Conservation (phyloP, 805 yeast genomes). For the Candida boidinii region DNA sequence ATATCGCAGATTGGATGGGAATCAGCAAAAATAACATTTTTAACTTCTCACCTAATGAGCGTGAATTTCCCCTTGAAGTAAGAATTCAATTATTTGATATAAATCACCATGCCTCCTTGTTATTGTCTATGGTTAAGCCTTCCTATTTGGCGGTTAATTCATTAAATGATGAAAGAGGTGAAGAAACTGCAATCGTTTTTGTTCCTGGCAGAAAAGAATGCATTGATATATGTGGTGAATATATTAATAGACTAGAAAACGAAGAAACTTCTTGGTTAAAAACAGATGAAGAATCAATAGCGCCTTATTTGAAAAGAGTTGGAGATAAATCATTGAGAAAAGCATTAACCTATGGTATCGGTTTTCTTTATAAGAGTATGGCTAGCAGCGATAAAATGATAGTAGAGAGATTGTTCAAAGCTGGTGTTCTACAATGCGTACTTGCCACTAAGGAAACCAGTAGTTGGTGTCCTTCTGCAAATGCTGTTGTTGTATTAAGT, state of each 20-base stretch:
- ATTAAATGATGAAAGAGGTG: slow-evolving; percentile 57
- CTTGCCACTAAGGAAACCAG: slow-evolving; percentile 55
- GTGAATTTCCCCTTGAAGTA: slow-evolving; percentile 49
- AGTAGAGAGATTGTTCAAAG: slow-evolving; percentile 42
- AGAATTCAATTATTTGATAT: slow-evolving; percentile 41
- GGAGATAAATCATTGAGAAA: slow-evolving; percentile 36
- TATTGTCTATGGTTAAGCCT: slow-evolving; percentile 42
- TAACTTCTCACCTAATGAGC: slow-evolving; percentile 61
- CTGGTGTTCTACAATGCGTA: slow-evolving; percentile 46
- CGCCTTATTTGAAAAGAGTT: slow-evolving; percentile 33
- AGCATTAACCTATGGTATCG: slow-evolving; percentile 54
- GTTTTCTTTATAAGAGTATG: slow-evolving; percentile 55
- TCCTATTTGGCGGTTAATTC: slow-evolving; percentile 39
- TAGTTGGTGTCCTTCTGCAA: slow-evolving; percentile 40
- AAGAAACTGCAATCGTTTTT: slow-evolving; percentile 39
- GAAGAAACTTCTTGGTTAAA: slow-evolving; percentile 32
- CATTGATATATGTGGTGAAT: slow-evolving; percentile 40
- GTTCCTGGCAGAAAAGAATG: slow-evolving; percentile 48
- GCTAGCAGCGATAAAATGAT: slow-evolving; percentile 38
- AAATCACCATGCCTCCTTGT: slow-evolving; percentile 42
- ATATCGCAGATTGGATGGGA: slow-evolving; percentile 83
- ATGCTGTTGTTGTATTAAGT: slow-evolving; percentile 54
- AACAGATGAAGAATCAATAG: slow-evolving; percentile 30
- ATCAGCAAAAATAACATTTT: slow-evolving; percentile 49
- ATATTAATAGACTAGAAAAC: slow-evolving; percentile 25